Percentiles rank a stretch among this genome's conserved stretches.
These are phyloP conservation scores for Picocystis salinarum DNA, from an alignment of 139 green algal genomes.

Conservation along the genomic window DNA sequence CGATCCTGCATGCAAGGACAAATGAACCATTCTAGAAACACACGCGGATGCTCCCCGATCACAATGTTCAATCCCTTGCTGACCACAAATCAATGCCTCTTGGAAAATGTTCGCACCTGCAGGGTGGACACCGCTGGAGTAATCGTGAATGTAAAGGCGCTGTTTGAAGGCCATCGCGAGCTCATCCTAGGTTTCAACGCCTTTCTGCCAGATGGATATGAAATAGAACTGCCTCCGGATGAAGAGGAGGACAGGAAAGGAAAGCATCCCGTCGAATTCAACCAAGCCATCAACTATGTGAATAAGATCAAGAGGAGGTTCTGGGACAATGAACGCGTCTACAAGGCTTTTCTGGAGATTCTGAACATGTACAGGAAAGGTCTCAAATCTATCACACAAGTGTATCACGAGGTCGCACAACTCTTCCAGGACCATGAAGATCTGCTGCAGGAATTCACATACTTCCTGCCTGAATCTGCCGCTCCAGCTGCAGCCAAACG, in stretches of 20 bases:
- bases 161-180: constrained; percentile 84
- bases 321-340: constrained; percentile 77
- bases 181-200: constrained; percentile 99
- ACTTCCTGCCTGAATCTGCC: constrained; percentile 85
- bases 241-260: constrained; percentile 17
- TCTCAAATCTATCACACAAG: constrained; percentile 82
- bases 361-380: constrained; percentile 98
- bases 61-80: too few relatives aligned
- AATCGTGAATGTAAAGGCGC: constrained; percentile 79
- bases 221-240: constrained; percentile 37
- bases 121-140: constrained; percentile 93
- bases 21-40: too few relatives aligned
- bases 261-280: constrained; percentile 73
- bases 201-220: constrained; percentile 83
- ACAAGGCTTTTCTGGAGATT: constrained; percentile 99
- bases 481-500: constrained; percentile 12
- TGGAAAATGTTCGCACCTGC: constrained; percentile 9
- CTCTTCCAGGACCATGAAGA: constrained; percentile 84
- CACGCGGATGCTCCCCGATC: too few relatives aligned
- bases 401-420: constrained; percentile 85
- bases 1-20: too few relatives aligned
- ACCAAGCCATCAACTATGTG: constrained; percentile 99
- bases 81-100: too few relatives aligned
- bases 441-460: constrained; percentile 92
- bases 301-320: constrained; percentile 99